These are phyloP conservation scores for maize (Zea mays) DNA, from an alignment of 176 grass and related monocot genomes.

Conservation along the genomic window DNA sequence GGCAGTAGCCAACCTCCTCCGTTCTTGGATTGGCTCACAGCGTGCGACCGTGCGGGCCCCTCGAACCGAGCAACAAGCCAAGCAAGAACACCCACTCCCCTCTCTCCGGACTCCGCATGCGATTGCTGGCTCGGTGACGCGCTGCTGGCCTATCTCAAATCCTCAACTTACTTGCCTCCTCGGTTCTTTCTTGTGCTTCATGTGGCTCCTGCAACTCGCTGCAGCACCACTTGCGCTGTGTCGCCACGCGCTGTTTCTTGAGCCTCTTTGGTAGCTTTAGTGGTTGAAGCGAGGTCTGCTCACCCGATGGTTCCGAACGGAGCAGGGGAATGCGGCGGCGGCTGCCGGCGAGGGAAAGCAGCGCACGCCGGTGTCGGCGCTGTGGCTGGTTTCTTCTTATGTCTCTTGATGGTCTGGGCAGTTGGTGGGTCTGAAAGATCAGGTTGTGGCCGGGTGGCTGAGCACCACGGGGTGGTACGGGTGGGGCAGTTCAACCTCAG, in stretches of 20 bases:
- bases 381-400: conserved; percentile 21
- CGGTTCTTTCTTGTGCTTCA: conserved; percentile 24
- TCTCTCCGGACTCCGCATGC: neutral
- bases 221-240: conserved; percentile 21
- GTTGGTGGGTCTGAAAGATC: conserved; percentile 35
- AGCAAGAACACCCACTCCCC: conserved; percentile 14
- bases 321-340: conserved; percentile 18
- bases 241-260: conserved; percentile 36
- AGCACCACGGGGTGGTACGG: conserved; percentile 31
- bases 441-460: conserved; percentile 20
- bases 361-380: conserved; percentile 24
- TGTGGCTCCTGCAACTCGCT: conserved; percentile 20
- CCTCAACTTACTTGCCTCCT: conserved; percentile 7
- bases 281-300: neutral
- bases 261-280: conserved; percentile 19
- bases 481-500: conserved; percentile 53
- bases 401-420: conserved; percentile 34
- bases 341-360: conserved; percentile 19
- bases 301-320: conserved; percentile 12
- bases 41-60: neutral
- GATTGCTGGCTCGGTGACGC: conserved; percentile 18
- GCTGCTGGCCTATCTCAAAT: neutral
- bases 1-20: neutral
- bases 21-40: conserved; percentile 36
- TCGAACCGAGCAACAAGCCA: neutral